Conservation (phyloP, 495 filamentous ascomycete species). For the Xylaria curta region DNA sequence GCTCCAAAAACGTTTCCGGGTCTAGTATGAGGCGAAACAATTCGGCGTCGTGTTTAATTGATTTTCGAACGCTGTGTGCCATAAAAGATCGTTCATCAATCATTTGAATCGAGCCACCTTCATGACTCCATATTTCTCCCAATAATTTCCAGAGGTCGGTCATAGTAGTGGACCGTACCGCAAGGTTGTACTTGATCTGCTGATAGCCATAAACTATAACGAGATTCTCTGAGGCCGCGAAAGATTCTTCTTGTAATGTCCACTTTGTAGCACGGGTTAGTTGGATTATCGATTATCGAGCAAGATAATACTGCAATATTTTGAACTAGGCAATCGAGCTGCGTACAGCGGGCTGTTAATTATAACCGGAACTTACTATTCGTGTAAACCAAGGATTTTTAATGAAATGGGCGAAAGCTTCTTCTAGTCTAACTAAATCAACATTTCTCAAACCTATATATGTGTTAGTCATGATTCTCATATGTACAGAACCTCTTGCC, state of each 20-base stretch:
- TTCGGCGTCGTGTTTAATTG: too few species aligned
- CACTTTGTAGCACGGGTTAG: background rate
- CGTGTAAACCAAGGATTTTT: background rate
- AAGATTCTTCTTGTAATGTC: slow-evolving; percentile 6
- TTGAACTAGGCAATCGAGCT: background rate
- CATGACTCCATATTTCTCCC: too few species aligned
- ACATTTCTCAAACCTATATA: background rate
- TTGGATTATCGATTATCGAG: background rate
- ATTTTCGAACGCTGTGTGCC: too few species aligned
- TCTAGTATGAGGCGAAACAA: too few species aligned
- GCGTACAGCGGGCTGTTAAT: background rate
- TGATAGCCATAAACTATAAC: background rate
- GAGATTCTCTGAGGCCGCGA: background rate
- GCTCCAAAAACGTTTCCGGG: background rate
- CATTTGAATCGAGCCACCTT: too few species aligned
- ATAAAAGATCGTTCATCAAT: too few species aligned
- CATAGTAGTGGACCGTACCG: background rate
- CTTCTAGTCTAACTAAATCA: background rate
- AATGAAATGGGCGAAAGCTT: background rate
- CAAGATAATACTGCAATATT: background rate
- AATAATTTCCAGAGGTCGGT: too few species aligned
- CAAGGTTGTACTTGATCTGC: background rate
- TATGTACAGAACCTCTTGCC: background rate
- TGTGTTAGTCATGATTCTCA: background rate
- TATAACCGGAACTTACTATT: background rate